These are phyloP conservation scores for Phytopythium litorale DNA, from an alignment of 352 stramenopile species.

Conservation along the genomic window DNA sequence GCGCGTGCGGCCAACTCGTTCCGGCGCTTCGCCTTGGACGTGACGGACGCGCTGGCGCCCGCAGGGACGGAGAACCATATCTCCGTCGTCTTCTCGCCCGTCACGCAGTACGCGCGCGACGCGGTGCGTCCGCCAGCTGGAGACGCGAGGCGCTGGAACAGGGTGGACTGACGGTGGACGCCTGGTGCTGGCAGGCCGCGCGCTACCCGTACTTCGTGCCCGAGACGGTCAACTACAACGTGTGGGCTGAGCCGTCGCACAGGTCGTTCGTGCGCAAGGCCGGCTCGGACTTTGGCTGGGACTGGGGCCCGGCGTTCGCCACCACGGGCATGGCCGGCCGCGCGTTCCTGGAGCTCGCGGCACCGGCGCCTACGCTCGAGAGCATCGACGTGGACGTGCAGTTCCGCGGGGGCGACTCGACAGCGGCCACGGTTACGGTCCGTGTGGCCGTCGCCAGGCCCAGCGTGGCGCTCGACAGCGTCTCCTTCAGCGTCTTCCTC, in stretches of 20 bases:
- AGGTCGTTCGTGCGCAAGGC: slow-evolving; percentile 84
- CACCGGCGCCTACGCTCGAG: slow-evolving; percentile 16
- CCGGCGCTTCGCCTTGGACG: slow-evolving; percentile 43
- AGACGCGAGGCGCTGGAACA: too few species aligned
- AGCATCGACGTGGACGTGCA: slow-evolving; percentile 41
- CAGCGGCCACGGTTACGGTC: slow-evolving; percentile 37
- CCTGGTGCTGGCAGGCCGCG: slow-evolving; percentile 21
- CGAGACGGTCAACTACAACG: slow-evolving; percentile 70
- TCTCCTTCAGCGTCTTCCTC: slow-evolving; percentile 48
- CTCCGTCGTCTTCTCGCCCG: slow-evolving; percentile 50
- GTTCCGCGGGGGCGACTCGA: slow-evolving; percentile 22
- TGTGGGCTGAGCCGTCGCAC: slow-evolving; percentile 73
- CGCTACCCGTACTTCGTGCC: slow-evolving; percentile 77
- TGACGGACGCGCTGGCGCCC: slow-evolving; percentile 16
- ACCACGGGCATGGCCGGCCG: slow-evolving; percentile 57
- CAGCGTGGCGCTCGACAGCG: slow-evolving; percentile 20
- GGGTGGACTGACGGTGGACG: too few species aligned
- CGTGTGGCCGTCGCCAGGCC: slow-evolving; percentile 28
- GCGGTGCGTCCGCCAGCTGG: slow-evolving; percentile 15
- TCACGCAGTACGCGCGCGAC: slow-evolving; percentile 44
- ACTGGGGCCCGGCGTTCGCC: slow-evolving; percentile 78
- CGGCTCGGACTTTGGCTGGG: slow-evolving; percentile 84
- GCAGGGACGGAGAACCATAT: slow-evolving; percentile 38
- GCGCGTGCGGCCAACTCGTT: slow-evolving; percentile 61
- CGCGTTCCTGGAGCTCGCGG: slow-evolving; percentile 38